Evolutionary conservation across 2,329 filamentous ascomycete genomes (phyloP), one percentile per base, ranked within the genome.

Genomic region (Fusarium guadeloupense): DNA sequence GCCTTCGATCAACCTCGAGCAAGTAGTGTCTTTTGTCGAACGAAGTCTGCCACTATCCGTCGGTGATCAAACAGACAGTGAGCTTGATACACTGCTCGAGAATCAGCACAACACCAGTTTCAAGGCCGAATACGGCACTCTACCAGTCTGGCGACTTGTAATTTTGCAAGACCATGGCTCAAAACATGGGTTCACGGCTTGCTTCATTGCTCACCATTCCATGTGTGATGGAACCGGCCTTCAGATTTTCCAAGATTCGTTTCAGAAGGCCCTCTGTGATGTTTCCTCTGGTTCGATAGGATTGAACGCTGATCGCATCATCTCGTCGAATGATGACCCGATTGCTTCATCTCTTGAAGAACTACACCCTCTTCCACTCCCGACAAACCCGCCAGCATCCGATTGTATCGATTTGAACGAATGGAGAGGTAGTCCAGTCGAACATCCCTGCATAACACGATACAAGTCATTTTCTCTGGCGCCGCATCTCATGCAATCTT

Each of bases 141-240:
- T 71, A 16, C 76, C 80, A 2, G 77, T 76, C 57, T 83, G 80
- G 80, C 75, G 78, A 17, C 66, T 83, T 3, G 60, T 75, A 16
- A 62, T n/a, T 83, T 51, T 81, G 9, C 64, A 68, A n/a, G 60
- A 71, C 13, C 33, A 63, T 13, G 61, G 56, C 9, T 51, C 67
- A 26, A 16, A 62, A 3, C 63, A 49, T 4, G 61, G 55, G 3
- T 81, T 83, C 54, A 79, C 77, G 1, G 77, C 75, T 2, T 69
- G 68, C 3, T 83, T 80, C 67, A 70, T 81, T 9, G 81, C 74
- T 58, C 81, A 83, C 51, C 81, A 83, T 69, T 77, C 76, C 3
- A 70, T 83, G 43, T 76, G 76, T 4, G 81, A 83, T 60, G 80
- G 80, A 2, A 69, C 68, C 9, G 80, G 78, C 0, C 78, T 77